These are phyloP conservation scores for Bolboschoenus planiculmis DNA, from an alignment of 176 grass and related monocot genomes.

Conservation along the genomic window DNA sequence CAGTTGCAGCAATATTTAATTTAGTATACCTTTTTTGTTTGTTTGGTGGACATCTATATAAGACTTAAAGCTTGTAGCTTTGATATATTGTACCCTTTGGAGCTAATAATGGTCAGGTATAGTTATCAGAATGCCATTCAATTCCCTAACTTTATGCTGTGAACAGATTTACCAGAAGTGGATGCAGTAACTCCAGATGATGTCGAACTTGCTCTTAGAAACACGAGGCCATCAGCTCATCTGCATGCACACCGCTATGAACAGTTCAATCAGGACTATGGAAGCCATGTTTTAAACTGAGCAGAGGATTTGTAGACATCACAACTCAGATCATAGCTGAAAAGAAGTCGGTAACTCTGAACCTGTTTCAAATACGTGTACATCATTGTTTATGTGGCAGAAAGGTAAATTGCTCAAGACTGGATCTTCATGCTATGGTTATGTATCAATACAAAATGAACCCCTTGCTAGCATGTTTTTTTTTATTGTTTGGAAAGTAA, in stretches of 20 bases:
- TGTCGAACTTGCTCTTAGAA: slow-evolving; percentile 64
- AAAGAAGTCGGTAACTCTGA: not conserved
- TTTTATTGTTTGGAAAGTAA: not conserved
- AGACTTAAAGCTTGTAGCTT: not conserved
- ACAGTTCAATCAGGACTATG: slow-evolving; percentile 89
- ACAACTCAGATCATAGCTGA: not conserved
- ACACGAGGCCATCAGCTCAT: slow-evolving; percentile 83
- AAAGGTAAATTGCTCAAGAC: not conserved
- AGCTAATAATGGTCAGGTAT: not conserved
- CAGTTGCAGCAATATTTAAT: not conserved
- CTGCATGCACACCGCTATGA: slow-evolving; percentile 85
- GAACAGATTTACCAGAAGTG: slow-evolving; percentile 79
- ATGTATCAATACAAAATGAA: not conserved
- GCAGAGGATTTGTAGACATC: not conserved
- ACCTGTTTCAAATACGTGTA: not conserved
- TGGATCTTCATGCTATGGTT: not conserved
- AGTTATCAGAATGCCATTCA: not conserved
- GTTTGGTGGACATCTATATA: not conserved
- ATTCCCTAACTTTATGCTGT: slow-evolving; percentile 8
- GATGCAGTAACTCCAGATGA: slow-evolving; percentile 49
- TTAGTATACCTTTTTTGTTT: not conserved
- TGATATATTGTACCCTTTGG: not conserved
- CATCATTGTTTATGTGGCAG: not conserved
- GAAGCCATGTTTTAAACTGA: slow-evolving; percentile 64
- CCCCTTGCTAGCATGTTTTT: not conserved